Percentiles rank a stretch among this genome's conserved stretches.
Evolutionary conservation across 1,139 yeast species (phyloP).

Genomic region (Geotrichum australiense): DNA sequence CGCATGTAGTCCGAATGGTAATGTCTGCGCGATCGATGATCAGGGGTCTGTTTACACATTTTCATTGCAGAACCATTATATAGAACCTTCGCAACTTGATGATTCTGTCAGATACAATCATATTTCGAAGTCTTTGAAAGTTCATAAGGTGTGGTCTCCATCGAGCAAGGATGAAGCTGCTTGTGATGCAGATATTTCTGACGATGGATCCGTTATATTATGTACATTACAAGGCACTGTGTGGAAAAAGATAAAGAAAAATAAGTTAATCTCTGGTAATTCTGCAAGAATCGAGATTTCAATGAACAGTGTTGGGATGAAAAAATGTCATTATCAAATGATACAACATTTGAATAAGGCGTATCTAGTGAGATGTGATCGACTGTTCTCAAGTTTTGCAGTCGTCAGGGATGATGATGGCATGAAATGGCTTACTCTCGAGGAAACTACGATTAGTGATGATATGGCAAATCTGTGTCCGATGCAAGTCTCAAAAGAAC

Average conservation of each 20-base stretch:
- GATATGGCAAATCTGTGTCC: slow-evolving; percentile 14
- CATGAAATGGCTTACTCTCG: slow-evolving; percentile 10
- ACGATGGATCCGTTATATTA: slow-evolving; percentile 62
- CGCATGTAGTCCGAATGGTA: slow-evolving; percentile 24
- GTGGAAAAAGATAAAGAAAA: slow-evolving; percentile 35
- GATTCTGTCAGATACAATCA: slow-evolving; percentile 10
- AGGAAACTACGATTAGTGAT: slow-evolving; percentile 12
- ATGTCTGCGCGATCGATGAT: slow-evolving; percentile 29
- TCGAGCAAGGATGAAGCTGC: slow-evolving; percentile 28
- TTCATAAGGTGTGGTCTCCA: slow-evolving; percentile 34
- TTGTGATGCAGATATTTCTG: slow-evolving; percentile 59
- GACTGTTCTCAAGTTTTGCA: slow-evolving; percentile 60
- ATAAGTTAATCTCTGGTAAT: slow-evolving; percentile 19
- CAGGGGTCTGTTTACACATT: slow-evolving; percentile 32
- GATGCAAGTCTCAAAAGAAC: background rate
- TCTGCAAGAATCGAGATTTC: slow-evolving; percentile 18
- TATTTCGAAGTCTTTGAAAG: slow-evolving; percentile 19
- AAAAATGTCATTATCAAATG: slow-evolving; percentile 47
- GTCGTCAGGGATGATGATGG: slow-evolving; percentile 55
- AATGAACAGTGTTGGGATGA: slow-evolving; percentile 15
- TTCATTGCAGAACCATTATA: slow-evolving; percentile 18
- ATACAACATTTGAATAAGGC: slow-evolving; percentile 49
- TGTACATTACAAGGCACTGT: slow-evolving; percentile 66
- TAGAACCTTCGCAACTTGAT: slow-evolving; percentile 8
- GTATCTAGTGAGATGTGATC: slow-evolving; percentile 58